Base-by-base conservation (phyloP, 139 green algal species). In the Ulvella scutata region DNA sequence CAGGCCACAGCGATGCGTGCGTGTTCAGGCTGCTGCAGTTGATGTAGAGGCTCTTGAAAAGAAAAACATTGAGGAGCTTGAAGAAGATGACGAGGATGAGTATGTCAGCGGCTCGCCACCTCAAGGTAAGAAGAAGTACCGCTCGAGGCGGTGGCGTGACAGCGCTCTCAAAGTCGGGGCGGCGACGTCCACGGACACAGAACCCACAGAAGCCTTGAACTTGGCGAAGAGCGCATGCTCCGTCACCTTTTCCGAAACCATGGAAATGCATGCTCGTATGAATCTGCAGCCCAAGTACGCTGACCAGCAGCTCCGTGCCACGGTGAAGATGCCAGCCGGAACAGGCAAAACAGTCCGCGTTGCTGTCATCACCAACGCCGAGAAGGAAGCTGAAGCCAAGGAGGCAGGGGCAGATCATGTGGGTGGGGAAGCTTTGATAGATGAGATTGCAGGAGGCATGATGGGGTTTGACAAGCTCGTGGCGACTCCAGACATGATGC, bases 401-500 rank as follows among this genome's bases (percentile, higher is more conserved):
- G 85, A 89, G 4, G 91, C 92, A 23, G 95, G 95, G 20, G 94
- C 95, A 35, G 95, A 98, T 76, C 85, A 90, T 44, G 90, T 88
- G 36, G 95, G 95, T 31, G 85, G 51, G 4, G 95, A 98, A 61
- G 94, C 97, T 61, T 85, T 99, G 61, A 93, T 99, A 34, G 91
- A 97, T 61, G 84, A 92, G 79, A 99, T 99, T 74, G 84, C 79
- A 35, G 89, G 87, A 28, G 95, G 95, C 51, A 96, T 97, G 83
- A 87, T 99, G 84, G 95, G 98, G 72, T 99, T 99, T 76, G 94
- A 99, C 85, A 97, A 98, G 87, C 90, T 99, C 36, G 89, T 99
- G 43, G 94, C 93, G 40, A 99, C 95, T 0, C 94, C 95, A 17
- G 95, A 98, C 79, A 98, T 99, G 95, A 99, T 99, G 95, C 95